A percentile compares a stretch with the other conserved stretches of the same genome.
Evolutionary conservation across 2,329 filamentous ascomycete genomes (phyloP).

Genomic region (Xylariales sp.): DNA sequence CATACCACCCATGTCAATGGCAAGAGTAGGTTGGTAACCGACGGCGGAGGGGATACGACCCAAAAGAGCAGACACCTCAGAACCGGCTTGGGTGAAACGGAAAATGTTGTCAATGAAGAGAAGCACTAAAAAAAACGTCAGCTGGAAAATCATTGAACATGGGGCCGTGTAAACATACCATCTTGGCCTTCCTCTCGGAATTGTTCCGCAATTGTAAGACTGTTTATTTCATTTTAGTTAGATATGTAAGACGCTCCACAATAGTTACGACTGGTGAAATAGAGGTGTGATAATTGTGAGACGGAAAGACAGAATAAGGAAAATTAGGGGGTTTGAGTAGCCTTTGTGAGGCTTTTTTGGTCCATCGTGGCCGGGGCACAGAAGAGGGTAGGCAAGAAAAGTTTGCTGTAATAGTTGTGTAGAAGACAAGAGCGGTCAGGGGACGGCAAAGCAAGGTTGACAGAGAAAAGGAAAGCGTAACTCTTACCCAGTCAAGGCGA

Average conservation of each 20-base stretch:
- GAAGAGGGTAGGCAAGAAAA: too few species aligned
- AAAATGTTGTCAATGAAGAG: constrained; percentile 99
- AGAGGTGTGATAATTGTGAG: background rate
- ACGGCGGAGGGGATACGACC: constrained; percentile 99
- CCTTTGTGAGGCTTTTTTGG: too few species aligned
- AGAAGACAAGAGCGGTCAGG: constrained; percentile 64
- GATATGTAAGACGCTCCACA: constrained; percentile 57
- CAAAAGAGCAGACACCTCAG: constrained; percentile 98
- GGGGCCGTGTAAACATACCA: constrained; percentile 63
- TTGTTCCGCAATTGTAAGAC: constrained; percentile 79
- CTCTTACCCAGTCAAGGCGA: constrained; percentile 85
- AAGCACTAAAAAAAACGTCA: constrained; percentile 70
- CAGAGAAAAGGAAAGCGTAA: constrained; percentile 6
- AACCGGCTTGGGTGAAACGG: constrained; percentile 99
- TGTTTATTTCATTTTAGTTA: constrained; percentile 7
- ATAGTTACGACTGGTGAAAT: background rate
- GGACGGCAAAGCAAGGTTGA: background rate
- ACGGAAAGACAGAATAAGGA: background rate
- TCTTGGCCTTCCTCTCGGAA: constrained; percentile 89
- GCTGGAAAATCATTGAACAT: constrained; percentile 8
- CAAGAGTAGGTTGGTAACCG: constrained; percentile 99
- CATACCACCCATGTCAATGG: constrained; percentile 99
- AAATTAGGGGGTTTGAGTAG: too few species aligned
- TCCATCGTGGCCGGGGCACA: too few species aligned
- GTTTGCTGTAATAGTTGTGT: too few species aligned